Percentiles rank a stretch among this genome's conserved stretches.
Conservation (phyloP, 2,329 filamentous ascomycete genomes). For the Talaromyces funiculosus region DNA sequence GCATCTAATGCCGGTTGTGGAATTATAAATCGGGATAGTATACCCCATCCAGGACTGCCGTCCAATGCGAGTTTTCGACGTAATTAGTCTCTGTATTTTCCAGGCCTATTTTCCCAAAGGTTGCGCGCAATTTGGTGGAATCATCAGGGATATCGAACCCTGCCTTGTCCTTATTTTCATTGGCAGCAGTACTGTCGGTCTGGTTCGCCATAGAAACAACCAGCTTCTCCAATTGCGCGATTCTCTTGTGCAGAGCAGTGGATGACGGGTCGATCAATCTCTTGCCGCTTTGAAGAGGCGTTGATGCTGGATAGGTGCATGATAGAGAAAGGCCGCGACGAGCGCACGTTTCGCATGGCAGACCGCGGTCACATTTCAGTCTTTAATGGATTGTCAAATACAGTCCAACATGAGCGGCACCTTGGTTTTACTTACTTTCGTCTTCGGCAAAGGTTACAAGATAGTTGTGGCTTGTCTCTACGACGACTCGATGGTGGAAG, state of each 20-base stretch:
- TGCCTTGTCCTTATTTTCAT: neutral
- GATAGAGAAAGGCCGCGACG: slow-evolving; percentile 10
- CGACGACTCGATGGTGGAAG: slow-evolving; percentile 13
- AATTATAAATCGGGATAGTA: neutral
- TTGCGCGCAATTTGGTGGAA: neutral
- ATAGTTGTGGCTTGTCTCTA: slow-evolving; percentile 15
- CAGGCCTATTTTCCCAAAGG: slow-evolving; percentile 9
- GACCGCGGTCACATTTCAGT: slow-evolving; percentile 12
- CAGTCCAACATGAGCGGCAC: neutral
- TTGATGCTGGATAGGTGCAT: slow-evolving; percentile 4
- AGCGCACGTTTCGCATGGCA: slow-evolving; percentile 11
- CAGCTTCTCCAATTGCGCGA: slow-evolving; percentile 10
- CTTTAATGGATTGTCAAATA: neutral
- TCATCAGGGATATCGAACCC: neutral
- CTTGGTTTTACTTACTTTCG: slow-evolving; percentile 5
- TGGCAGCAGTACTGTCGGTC: neutral
- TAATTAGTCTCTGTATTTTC: slow-evolving; percentile 10
- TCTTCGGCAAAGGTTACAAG: slow-evolving; percentile 11
- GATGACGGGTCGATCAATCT: slow-evolving; percentile 5
- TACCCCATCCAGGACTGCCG: slow-evolving; percentile 10
- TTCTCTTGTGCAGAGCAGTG: slow-evolving; percentile 7
- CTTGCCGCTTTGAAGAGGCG: slow-evolving; percentile 9
- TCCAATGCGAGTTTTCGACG: slow-evolving; percentile 14
- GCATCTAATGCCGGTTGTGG: neutral
- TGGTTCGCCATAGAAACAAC: slow-evolving; percentile 3